Evolutionary conservation across 164 flowering plant species (phyloP), one percentile per base, ranked within the genome.

Genomic region (Vitis vinifera): DNA sequence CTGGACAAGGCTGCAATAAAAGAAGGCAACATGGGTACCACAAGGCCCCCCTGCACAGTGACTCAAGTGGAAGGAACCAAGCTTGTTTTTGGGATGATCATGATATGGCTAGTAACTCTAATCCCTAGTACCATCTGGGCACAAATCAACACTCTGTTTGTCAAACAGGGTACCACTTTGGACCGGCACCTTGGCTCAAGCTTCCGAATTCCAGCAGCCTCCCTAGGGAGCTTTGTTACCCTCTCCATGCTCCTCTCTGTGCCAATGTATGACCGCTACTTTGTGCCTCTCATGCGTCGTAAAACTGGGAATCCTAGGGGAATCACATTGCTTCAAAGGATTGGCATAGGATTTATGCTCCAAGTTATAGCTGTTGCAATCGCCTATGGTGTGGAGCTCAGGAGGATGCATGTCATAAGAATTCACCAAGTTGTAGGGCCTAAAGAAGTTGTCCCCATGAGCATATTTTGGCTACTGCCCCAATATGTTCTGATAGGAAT

Each of bases 41-140:
- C 81, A 17, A 65, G 68, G 15, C 68, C 69, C 31, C 84, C 87
- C 10, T 91, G 89, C 85, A 87, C 98, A 10, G 87, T 91, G 62
- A 91, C 97, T 2, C 92, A 91, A 77, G 98, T 93, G 19, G 98
- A 93, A 82, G 85, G 76, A 62, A 69, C 86, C 37, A 93, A 93
- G 75, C 86, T 86, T 10, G 82, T 89, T 5, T 6, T 89, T 0
- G 91, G 94, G 51, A 88, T 93, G 93, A 19, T 78, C 55, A 27
- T 86, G 30, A 79, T 93, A 75, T 91, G 97, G 97, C 66, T 91
- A 3, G 91, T 77, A 16, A 87, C 94, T 29, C 67, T 91, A 27
- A 82, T 91, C 51, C 97, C 97, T 0, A 86, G 90, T 84, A 89
- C 91, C 72, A 87, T 93, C 8, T 85, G 89, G 91, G 95, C 98